Base-by-base conservation (phyloP, 768 basidiomycete species). In the Boletus subparvulus region DNA sequence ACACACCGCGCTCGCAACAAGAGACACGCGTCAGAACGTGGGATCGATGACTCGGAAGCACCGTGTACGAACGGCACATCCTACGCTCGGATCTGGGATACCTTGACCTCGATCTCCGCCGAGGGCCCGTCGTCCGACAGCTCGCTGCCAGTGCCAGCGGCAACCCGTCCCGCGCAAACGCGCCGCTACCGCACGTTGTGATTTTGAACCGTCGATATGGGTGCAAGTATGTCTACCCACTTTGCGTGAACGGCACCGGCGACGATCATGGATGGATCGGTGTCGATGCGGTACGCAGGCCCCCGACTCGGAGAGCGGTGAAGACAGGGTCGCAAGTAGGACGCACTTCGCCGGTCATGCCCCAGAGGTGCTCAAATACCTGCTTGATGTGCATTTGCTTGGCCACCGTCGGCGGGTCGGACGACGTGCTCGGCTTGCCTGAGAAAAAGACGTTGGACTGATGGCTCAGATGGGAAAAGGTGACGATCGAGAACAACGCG, bases 371-470 rank as follows among this genome's bases (percentile, higher is more conserved):
- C 41, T 50, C 41, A 17, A 68, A 56, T 19, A 68, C 46, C 13
- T 55, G 50, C 43, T 47, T 45, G 45, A 66, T 40, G 14, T 72
- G 64, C 3, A 40, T 37, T 35, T 60, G 30, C 39, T 63, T 63
- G 2, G 6, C 51, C 28, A 55, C 42, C 11, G 43, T 59, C 7
- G 54, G 56, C 9, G 19, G 26, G 9, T 52, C 46, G n/a, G 26
- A 7, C 5, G 51, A 26, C 2, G 35, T 12, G 10, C 30, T 37
- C 17, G 59, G 55, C 1, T 62, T 58, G 30, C 40, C 54, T 2
- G 63, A 65, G 24, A 64, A 70, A 40, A 66, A 66, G 21, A 57
- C 54, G 28, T 35, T 21, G 40, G 59, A 67, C 4, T 61, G 59
- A 16, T 56, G 49, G 32, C 45, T 58, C 12, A 45, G 3, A 45